Evolutionary conservation across 2,329 filamentous ascomycete species (phyloP), one percentile per base, ranked within the genome.

Genomic region (Cytospora piceicola): DNA sequence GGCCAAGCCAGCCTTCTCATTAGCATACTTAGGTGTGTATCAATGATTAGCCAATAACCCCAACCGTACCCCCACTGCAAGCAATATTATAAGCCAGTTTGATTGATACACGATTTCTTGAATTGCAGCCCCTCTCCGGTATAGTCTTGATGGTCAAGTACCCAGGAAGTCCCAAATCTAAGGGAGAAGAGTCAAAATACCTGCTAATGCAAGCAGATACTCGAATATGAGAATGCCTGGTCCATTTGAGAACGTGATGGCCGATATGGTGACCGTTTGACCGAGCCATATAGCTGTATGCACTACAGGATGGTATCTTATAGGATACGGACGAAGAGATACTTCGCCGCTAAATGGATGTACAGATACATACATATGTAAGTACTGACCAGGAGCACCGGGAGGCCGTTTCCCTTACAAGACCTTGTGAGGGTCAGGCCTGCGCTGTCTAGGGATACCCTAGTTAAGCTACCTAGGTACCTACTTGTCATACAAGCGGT

Each of bases 381-480:
- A 2, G 72, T 73, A 46, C 70, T 72, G 22, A 88, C 81, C 34
- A 84, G 75, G 4, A 89, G 77, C 1, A 85, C 85, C 5, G 82
- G 76, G 11, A 88, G 72, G 3, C 81, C 87, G 54, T 89, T 78
- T 3, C 86, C 87, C 87, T 69, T 89, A 90, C 0, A 85, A 76
- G 0, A 88, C 79, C 73, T 85, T 88, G 76, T 88, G 69, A 89
- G 77, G 0, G 79, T 81, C 4, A 78, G 77, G 12, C 87, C 87
- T 0, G 87, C 87, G 46, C 82, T 86, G 9, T 87, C 87, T 0
- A 90, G 80, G 1, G 86, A 85, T 0, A n/a, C n/a, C n/a, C n/a
- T n/a, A 88, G 88, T 4, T 82, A 85, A 0, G 87, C 84, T 5
- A 90, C 85, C 82, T 83, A 0, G 87, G 84, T 5, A 90, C 85